These are phyloP conservation scores for Pythium phragmitis DNA, from an alignment of 352 stramenopile genomes.

Conservation along the genomic window DNA sequence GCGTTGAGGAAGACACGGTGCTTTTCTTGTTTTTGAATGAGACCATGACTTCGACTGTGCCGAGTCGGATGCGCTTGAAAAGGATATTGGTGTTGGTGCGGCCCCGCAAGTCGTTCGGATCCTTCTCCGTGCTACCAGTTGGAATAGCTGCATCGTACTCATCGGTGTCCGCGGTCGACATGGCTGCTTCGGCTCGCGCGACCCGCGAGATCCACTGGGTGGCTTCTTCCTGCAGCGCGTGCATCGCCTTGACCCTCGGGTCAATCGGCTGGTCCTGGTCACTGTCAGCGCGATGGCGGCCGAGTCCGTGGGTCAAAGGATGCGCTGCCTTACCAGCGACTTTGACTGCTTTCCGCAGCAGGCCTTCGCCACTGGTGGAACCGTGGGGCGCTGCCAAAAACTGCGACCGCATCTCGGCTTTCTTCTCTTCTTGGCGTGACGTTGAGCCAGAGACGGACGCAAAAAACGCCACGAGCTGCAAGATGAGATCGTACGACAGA, in stretches of 20 bases:
- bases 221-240: constrained; percentile 44
- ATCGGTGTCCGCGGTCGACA: background rate
- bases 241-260: constrained; percentile 22
- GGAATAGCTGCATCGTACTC: background rate
- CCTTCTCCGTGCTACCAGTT: constrained; percentile 7
- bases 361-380: constrained; percentile 32
- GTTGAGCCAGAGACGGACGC: constrained; percentile 25
- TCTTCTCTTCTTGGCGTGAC: constrained; percentile 49
- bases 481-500: constrained; percentile 75
- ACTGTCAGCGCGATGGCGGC: constrained; percentile 25
- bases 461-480: constrained; percentile 69
- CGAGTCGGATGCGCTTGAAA: constrained; percentile 82
- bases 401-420: constrained; percentile 60
- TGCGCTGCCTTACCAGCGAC: constrained; percentile 65
- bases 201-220: constrained; percentile 39
- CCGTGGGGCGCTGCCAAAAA: constrained; percentile 45
- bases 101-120: constrained; percentile 44
- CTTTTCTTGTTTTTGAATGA: constrained; percentile 83
- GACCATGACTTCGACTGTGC: constrained; percentile 70
- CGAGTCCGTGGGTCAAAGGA: constrained; percentile 42
- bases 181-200: constrained; percentile 18
- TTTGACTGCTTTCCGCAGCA: constrained; percentile 59
- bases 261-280: constrained; percentile 3
- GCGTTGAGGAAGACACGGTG: constrained; percentile 18
- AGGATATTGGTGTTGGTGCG: constrained; percentile 52